Evolutionary conservation across 1,284 basidiomycete species (phyloP).

Genomic region (Golubevia sp.): DNA sequence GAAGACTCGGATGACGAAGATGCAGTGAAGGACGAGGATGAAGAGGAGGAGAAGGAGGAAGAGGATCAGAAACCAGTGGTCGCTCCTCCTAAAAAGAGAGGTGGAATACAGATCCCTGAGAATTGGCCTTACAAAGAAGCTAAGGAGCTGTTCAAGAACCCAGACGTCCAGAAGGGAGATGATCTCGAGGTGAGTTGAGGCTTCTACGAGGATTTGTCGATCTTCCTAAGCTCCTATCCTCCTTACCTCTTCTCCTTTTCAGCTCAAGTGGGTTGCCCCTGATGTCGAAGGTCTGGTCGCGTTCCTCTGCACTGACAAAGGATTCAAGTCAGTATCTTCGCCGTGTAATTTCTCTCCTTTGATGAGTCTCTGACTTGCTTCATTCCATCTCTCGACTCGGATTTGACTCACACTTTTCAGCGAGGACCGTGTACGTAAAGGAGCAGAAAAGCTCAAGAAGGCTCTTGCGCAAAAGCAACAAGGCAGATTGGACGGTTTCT

Average conservation of each 20-base stretch:
- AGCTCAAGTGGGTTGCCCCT: constrained; percentile 93
- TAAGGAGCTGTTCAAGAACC: constrained; percentile 83
- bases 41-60: constrained; percentile 14
- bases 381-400: constrained; percentile 3
- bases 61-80: constrained; percentile 45
- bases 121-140: constrained; percentile 97
- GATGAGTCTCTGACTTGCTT: constrained; percentile 1
- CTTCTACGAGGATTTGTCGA: neutral
- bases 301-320: constrained; percentile 92
- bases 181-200: constrained; percentile 75
- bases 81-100: constrained; percentile 63
- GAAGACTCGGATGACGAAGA: constrained; percentile 47
- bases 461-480: constrained; percentile 90
- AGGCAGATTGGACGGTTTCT: constrained; percentile 93
- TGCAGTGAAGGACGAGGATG: constrained; percentile 12
- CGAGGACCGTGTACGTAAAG: constrained; percentile 93
- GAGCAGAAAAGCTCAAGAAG: constrained; percentile 88
- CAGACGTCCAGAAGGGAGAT: constrained; percentile 83
- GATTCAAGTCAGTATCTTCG: constrained; percentile 79
- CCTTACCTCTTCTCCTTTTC: constrained; percentile 7
- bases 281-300: constrained; percentile 92
- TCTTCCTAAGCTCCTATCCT: neutral
- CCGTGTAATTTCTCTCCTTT: neutral
- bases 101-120: constrained; percentile 81
- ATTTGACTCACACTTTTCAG: constrained; percentile 64